These are phyloP conservation scores for Ascochyta lentis DNA, from an alignment of 2,329 filamentous ascomycete genomes.

Conservation along the genomic window DNA sequence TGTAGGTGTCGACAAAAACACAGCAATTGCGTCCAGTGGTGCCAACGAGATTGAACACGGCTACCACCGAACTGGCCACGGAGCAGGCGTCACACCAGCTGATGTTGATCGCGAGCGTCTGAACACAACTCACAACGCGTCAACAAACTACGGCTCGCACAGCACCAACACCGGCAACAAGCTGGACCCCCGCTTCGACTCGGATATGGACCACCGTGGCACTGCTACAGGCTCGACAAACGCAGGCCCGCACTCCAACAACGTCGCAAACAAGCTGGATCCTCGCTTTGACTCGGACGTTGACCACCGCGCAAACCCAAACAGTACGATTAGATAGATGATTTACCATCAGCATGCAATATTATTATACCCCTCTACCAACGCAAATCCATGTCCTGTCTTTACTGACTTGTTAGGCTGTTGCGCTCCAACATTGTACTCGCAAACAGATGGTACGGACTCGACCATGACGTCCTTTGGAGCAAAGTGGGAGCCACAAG, in stretches of 20 bases:
- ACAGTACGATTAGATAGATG: conserved; percentile 25
- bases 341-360: conserved; percentile 10
- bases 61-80: conserved; percentile 40
- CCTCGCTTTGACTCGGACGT: conserved; percentile 34
- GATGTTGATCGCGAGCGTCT: conserved; percentile 36
- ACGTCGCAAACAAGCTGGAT: conserved; percentile 40
- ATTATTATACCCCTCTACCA: conserved; percentile 22
- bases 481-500: background rate
- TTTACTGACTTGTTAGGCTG: conserved; percentile 15
- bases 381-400: background rate
- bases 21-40: conserved; percentile 42
- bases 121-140: conserved; percentile 28
- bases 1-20: conserved; percentile 36
- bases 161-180: conserved; percentile 42
- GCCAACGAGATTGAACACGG: conserved; percentile 45
- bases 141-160: conserved; percentile 44
- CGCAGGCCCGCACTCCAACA: conserved; percentile 36
- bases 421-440: background rate
- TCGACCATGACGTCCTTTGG: background rate
- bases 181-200: conserved; percentile 42
- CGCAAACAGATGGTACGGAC: conserved; percentile 17
- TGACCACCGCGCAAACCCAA: conserved; percentile 38
- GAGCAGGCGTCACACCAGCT: conserved; percentile 37
- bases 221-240: conserved; percentile 32
- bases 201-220: conserved; percentile 31